A percentile compares a stretch with the other conserved stretches of the same genome.
Conservation (phyloP, 148 eudicot genomes). For the Arctostaphylos glauca region DNA sequence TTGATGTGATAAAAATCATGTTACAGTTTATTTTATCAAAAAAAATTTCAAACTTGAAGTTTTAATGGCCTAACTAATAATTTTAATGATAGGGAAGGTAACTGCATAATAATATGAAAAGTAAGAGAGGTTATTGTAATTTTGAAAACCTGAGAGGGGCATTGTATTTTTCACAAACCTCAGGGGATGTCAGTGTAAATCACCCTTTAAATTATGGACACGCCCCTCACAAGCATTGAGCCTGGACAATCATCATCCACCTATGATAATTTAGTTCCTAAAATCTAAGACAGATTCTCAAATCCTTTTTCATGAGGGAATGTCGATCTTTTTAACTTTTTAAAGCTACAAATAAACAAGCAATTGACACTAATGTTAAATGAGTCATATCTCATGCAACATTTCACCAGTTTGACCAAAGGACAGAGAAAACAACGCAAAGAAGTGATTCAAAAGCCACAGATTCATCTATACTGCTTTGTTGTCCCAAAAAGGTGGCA, state of each 20-base stretch:
- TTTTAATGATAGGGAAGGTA: too few species aligned
- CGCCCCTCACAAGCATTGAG: not conserved
- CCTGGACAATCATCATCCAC: not conserved
- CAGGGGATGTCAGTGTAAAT: too few species aligned
- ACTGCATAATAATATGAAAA: too few species aligned
- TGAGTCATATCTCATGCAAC: not conserved
- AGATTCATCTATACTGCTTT: constrained; percentile 12
- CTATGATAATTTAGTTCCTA: not conserved
- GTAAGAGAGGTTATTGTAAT: too few species aligned
- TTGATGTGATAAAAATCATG: too few species aligned
- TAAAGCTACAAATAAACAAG: not conserved
- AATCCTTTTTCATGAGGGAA: not conserved
- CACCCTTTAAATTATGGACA: too few species aligned
- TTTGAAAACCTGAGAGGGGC: too few species aligned
- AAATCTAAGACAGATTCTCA: not conserved
- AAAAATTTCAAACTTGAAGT: too few species aligned
- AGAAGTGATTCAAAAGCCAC: not conserved
- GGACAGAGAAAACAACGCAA: not conserved
- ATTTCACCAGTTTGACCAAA: not conserved
- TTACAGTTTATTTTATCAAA: too few species aligned
- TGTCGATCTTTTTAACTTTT: constrained; percentile 1
- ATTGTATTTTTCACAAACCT: too few species aligned
- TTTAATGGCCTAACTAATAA: too few species aligned
- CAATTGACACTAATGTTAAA: not conserved
- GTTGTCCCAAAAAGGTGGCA: not conserved